These are phyloP conservation scores for Lithospermum erythrorhizon DNA, from an alignment of 257 asterid species.

Conservation along the genomic window DNA sequence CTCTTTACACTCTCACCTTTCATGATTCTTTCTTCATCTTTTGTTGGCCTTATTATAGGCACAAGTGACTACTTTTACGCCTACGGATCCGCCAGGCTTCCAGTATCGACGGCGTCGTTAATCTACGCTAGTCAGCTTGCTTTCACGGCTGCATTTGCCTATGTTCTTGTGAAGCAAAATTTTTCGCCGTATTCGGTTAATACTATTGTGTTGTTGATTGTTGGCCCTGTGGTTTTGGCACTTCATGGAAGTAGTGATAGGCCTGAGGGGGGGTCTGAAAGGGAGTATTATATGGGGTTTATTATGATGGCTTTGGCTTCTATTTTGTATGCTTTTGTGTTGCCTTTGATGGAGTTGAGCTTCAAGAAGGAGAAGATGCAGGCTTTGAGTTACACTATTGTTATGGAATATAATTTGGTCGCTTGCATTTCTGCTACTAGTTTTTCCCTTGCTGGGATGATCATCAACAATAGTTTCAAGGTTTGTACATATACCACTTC, in stretches of 20 bases:
- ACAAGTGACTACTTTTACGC: constrained; percentile 1
- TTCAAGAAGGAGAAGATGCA: constrained; percentile 3
- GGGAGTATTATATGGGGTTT: constrained; percentile 8
- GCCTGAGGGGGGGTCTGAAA: constrained; percentile 1
- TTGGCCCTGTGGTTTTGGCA: constrained; percentile 9
- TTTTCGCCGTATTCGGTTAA: constrained; percentile 4
- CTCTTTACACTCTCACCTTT: constrained; percentile 1
- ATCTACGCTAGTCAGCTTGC: constrained; percentile 11
- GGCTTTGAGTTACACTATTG: neutral
- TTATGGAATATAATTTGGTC: neutral
- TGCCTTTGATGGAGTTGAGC: constrained; percentile 12
- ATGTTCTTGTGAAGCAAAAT: constrained; percentile 2
- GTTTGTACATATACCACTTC: too few relatives aligned
- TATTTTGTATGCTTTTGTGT: neutral
- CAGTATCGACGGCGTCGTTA: neutral
- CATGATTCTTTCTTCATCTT: neutral
- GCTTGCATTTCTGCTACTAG: too few relatives aligned
- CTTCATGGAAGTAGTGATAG: constrained; percentile 7
- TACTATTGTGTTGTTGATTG: constrained; percentile 1
- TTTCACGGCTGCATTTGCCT: constrained; percentile 11
- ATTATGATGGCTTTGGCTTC: neutral
- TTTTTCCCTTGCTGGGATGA: too few relatives aligned
- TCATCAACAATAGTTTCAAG: too few relatives aligned
- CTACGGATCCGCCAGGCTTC: constrained; percentile 1
- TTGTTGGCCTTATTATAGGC: constrained; percentile 9